Percentiles rank a stretch among this genome's conserved stretches.
phyloP scores from a whole-genome alignment of 2,329 filamentous ascomycete species.

The Teratosphaeriaceae sp. region DNA sequence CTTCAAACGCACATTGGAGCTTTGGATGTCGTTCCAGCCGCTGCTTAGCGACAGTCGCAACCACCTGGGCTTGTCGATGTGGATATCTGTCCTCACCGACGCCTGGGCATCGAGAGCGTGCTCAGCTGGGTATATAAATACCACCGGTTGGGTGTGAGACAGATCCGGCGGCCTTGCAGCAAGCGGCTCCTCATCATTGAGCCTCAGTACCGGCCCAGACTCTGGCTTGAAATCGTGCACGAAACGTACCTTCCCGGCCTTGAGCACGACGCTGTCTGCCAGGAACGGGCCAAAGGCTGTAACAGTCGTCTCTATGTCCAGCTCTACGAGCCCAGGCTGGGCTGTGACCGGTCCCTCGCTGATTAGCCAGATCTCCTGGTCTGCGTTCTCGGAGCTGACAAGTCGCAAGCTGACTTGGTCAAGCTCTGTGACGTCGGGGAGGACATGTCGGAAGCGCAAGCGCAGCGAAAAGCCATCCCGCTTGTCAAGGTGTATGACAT shows the following conservation, averaged over 20 bases:
- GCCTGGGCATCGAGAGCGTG: conserved; percentile 64
- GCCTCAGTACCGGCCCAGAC: conserved; percentile 41
- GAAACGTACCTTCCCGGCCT: conserved; percentile 57
- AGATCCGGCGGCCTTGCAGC: background rate
- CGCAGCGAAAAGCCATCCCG: conserved; percentile 69
- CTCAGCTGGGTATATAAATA: conserved; percentile 67
- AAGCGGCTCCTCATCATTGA: conserved; percentile 31
- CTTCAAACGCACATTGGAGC: conserved; percentile 46
- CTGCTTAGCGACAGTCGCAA: conserved; percentile 67
- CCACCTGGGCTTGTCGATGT: conserved; percentile 71
- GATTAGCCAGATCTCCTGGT: conserved; percentile 62
- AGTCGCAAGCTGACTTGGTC: conserved; percentile 60
- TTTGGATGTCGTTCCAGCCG: conserved; percentile 63
- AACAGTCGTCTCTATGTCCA: conserved; percentile 47
- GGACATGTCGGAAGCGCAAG: conserved; percentile 62
- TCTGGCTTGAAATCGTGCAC: conserved; percentile 55
- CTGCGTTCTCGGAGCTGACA: conserved; percentile 49
- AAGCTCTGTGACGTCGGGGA: conserved; percentile 63
- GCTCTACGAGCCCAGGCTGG: conserved; percentile 48
- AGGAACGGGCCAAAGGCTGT: conserved; percentile 67
- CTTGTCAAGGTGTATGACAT: conserved; percentile 61
- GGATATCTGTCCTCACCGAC: conserved; percentile 60
- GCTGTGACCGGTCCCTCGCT: conserved; percentile 41
- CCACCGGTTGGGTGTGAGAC: conserved; percentile 31
- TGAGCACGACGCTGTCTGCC: conserved; percentile 64